Percentiles rank a stretch among this genome's conserved stretches.
These are phyloP conservation scores for Sonneratia caseolaris DNA, from an alignment of 345 rosid species.

Conservation along the genomic window DNA sequence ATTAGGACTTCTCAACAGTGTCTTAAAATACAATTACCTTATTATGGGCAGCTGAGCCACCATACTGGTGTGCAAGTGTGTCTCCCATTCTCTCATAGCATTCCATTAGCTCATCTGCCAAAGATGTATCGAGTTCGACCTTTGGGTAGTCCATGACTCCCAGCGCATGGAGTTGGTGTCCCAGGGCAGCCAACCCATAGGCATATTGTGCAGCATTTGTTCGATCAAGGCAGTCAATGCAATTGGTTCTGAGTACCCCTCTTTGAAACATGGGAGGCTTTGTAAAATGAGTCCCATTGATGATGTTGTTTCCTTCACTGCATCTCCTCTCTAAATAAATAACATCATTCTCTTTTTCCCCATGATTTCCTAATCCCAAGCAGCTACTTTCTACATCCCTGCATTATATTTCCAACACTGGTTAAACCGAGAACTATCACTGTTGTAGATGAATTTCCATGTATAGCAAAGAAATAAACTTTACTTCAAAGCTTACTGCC, in stretches of 20 bases:
- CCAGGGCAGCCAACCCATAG: constrained; percentile 92
- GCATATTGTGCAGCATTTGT: constrained; percentile 99
- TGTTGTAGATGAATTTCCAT: not conserved
- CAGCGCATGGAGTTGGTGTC: constrained; percentile 76
- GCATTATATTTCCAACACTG: constrained; percentile 22
- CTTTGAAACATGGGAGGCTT: constrained; percentile 58
- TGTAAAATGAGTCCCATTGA: constrained; percentile 39
- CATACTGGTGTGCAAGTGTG: constrained; percentile 81
- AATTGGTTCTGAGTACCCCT: constrained; percentile 94
- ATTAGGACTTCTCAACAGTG: not conserved
- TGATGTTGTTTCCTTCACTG: constrained; percentile 27
- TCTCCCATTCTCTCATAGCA: constrained; percentile 87
- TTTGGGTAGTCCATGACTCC: constrained; percentile 53
- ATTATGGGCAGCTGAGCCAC: constrained; percentile 88
- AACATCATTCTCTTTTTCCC: constrained; percentile 37
- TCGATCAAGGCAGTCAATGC: constrained; percentile 97
- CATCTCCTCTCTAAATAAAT: constrained; percentile 29
- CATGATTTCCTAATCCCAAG: constrained; percentile 24
- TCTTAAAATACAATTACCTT: constrained; percentile 29
- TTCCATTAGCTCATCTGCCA: constrained; percentile 81
- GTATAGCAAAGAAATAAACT: not conserved
- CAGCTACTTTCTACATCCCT: constrained; percentile 39
- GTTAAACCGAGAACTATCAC: not conserved
- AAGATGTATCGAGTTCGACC: constrained; percentile 67
- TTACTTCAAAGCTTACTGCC: not conserved